Base-by-base conservation (phyloP, 345 rosid species). In the Acer campestre region DNA sequence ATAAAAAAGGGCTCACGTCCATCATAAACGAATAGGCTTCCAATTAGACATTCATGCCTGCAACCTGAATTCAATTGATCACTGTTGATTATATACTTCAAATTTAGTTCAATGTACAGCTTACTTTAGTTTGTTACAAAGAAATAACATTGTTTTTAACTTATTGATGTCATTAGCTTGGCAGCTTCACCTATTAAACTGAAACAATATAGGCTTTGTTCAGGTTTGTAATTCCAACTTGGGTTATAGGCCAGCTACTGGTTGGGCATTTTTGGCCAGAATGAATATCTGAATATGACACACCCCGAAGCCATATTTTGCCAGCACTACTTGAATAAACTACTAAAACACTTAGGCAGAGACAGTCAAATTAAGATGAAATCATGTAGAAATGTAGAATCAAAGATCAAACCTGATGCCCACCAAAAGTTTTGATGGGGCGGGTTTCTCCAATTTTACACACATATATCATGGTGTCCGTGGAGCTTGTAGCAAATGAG, bases 401-500 rank as follows among this genome's bases (percentile, higher is more conserved):
- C 67, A 68, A 67, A 74, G 31, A 81, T 56, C 79, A 49, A 82
- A 94, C 99, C 97, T 93, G 90, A 85, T 97, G 99, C 62, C 99
- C 99, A 8, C 91, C 91, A 85, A 97, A 97, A 75, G 85, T 73
- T 84, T 89, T 94, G 75, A 90, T 79, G 25, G 99, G 93, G 56
- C 87, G 91, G 46, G 67, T 85, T 80, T 94, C 98, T 77, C 97
- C 98, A 82, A 97, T 91, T 90, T 90, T 94, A 83, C 99, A 94
- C 58, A 97, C 91, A 85, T 88, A 97, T 80, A 97, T 94, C 96
- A 94, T 91, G 80, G 84, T 82, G 82, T 93, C 98, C 1, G 98
- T 91, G 49, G 98, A 94, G 84, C 99, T 97, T 61, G 99, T 94
- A 74, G 98, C 99, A 79, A 97, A 97, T 51, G 99, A 97, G 71